Percentiles rank a stretch among this genome's conserved stretches.
Conservation (phyloP, 495 filamentous ascomycete genomes). For the Penicillium coffeae region DNA sequence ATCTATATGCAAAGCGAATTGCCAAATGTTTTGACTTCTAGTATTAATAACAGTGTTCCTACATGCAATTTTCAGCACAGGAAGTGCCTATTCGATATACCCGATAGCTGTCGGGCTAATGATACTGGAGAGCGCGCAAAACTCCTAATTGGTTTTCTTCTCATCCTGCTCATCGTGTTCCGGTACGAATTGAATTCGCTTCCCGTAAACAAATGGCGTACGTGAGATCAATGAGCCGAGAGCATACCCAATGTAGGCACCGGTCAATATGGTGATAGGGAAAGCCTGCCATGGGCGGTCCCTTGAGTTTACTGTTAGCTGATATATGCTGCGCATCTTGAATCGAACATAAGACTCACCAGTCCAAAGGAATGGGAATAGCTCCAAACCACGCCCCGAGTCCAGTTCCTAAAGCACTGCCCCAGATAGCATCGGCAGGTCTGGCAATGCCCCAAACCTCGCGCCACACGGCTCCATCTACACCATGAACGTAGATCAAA, state of each 20-base stretch:
- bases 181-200: conserved; percentile 55
- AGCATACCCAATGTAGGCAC: conserved; percentile 65
- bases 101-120: no score
- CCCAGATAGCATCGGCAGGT: conserved; percentile 40
- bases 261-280: conserved; percentile 82
- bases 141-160: conserved; percentile 29
- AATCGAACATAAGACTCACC: conserved; percentile 49
- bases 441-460: conserved; percentile 56
- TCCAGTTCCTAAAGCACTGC: conserved; percentile 40
- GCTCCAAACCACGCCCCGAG: conserved; percentile 61
- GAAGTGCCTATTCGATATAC: no score
- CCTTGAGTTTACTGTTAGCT: conserved; percentile 31
- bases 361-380: conserved; percentile 94
- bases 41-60: no score
- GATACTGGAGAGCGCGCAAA: no score
- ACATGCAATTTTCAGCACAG: no score
- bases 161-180: conserved; percentile 16
- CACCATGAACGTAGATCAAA: conserved; percentile 79
- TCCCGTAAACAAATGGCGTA: conserved; percentile 55
- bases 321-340: not conserved
- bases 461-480: conserved; percentile 67
- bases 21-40: no score
- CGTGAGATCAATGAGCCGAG: conserved; percentile 59
- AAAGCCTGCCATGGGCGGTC: conserved; percentile 96
- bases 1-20: no score